Conservation (phyloP, 106 monocot genomes). For the Phalaenopsis aphrodite region DNA sequence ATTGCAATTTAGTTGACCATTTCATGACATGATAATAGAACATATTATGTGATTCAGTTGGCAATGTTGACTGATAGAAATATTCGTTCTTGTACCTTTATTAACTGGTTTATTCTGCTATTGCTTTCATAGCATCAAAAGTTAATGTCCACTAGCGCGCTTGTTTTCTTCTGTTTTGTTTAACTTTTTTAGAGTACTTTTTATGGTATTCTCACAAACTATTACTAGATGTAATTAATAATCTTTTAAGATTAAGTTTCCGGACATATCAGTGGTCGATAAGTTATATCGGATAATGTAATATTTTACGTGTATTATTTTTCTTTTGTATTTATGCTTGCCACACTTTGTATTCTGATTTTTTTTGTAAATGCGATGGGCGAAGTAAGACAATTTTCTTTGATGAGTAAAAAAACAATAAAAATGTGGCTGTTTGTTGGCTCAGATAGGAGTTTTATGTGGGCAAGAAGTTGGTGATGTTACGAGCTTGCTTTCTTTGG, state of each 20-base stretch:
- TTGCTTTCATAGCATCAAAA: too few species aligned
- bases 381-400: conserved; percentile 10
- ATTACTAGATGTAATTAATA: neutral
- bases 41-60: too few species aligned
- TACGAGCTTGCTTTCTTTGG: conserved; percentile 32
- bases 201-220: neutral
- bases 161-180: neutral
- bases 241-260: neutral
- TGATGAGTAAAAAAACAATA: conserved; percentile 26
- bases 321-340: neutral
- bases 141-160: too few species aligned
- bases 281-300: neutral
- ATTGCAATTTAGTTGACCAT: neutral
- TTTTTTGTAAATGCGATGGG: neutral
- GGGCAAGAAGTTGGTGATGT: conserved; percentile 86
- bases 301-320: neutral
- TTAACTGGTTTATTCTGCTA: too few species aligned
- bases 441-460: conserved; percentile 72
- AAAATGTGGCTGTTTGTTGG: conserved; percentile 73
- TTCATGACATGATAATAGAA: neutral
- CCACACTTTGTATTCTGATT: neutral
- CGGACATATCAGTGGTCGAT: neutral
- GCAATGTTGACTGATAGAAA: too few species aligned
- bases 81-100: too few species aligned
- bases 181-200: neutral